Percentiles rank a stretch among this genome's conserved stretches.
Conservation (phyloP, 2,329 filamentous ascomycete species). For the Pseudogymnoascus verrucosus region DNA sequence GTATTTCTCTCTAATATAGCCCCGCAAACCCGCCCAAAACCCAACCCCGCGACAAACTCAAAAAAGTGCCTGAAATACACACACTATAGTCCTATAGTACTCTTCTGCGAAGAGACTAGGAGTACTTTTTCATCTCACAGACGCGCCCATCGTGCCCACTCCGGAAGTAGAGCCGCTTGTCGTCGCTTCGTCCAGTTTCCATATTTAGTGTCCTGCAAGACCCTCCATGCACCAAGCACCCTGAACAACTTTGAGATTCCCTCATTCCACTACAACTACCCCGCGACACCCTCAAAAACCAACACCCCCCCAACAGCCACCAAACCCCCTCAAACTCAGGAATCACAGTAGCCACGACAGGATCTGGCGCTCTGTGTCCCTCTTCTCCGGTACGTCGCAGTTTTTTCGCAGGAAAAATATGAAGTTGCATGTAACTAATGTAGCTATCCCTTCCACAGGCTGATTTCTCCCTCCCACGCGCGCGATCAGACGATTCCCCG, state of each 20-base stretch:
- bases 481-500: neutral
- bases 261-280: neutral
- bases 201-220: neutral
- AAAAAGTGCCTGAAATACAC: neutral
- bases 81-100: neutral
- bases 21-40: neutral
- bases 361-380: neutral
- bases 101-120: neutral
- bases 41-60: neutral
- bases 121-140: neutral
- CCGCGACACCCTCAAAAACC: constrained; percentile 1
- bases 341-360: neutral
- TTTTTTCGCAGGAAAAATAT: neutral
- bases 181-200: neutral
- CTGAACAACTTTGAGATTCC: neutral
- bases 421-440: neutral
- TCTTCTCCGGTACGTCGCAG: neutral
- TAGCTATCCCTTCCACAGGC: neutral
- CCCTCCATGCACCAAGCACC: neutral
- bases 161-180: neutral
- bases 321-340: neutral
- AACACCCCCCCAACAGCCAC: neutral
- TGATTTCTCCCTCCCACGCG: neutral
- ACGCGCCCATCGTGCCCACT: neutral
- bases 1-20: neutral